Conservation (phyloP, 345 rosid species). For the Eucalyptus caleyi region DNA sequence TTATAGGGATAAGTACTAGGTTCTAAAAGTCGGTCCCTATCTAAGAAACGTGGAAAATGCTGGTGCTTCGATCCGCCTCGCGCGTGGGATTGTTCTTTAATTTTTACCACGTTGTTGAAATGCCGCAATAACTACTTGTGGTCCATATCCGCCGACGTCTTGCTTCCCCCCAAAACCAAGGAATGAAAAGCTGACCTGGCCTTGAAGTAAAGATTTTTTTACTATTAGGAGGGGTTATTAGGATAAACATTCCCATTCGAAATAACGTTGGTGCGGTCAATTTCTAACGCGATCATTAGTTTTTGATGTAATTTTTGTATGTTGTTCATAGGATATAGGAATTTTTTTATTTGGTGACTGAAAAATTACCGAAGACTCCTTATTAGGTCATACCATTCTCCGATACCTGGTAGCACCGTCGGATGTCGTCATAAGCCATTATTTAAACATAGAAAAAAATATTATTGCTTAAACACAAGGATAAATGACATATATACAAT, state of each 20-base stretch:
- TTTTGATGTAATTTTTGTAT: not conserved
- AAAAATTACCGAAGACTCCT: no score
- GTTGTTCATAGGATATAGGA: not conserved
- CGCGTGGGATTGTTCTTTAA: not conserved
- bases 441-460: no score
- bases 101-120: not conserved
- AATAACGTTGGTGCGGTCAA: rapidly evolving
- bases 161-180: not conserved
- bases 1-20: not conserved
- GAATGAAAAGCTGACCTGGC: not conserved
- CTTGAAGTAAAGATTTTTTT: not conserved
- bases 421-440: rapidly evolving
- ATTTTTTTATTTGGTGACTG: no score
- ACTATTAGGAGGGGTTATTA: not conserved
- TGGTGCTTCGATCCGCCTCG: not conserved
- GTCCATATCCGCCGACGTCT: not conserved
- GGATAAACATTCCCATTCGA: not conserved
- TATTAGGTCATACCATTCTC: rapidly evolving
- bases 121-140: not conserved
- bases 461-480: not conserved
- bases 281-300: not conserved
- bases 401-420: rapidly evolving
- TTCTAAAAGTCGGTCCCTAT: not conserved
- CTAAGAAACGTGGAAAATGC: not conserved
- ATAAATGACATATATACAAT: not conserved